Conservation (phyloP, 192 early-diverging fungal species). For the Coemansia reversa region DNA sequence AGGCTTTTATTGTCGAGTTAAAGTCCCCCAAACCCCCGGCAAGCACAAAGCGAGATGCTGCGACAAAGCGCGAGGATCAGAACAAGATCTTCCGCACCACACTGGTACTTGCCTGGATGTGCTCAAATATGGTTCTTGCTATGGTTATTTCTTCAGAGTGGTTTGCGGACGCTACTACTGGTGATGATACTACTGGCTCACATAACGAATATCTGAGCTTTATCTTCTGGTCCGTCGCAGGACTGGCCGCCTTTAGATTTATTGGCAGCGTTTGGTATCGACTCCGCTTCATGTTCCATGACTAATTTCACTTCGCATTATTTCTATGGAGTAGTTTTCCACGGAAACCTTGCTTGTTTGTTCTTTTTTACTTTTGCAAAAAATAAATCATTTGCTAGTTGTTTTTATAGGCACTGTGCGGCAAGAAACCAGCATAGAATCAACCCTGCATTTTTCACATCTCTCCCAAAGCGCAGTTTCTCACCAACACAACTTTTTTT, state of each 20-base stretch:
- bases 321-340: neutral
- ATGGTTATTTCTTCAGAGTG: slow-evolving; percentile 65
- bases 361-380: neutral
- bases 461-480: neutral
- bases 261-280: slow-evolving; percentile 73
- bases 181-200: slow-evolving; percentile 39
- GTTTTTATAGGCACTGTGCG: neutral
- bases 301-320: slow-evolving; percentile 12
- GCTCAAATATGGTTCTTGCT: slow-evolving; percentile 74
- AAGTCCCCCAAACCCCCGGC: slow-evolving; percentile 41
- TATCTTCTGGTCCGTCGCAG: slow-evolving; percentile 85
- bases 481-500: neutral
- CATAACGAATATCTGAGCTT: slow-evolving; percentile 78
- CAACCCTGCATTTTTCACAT: too few relatives aligned
- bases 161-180: slow-evolving; percentile 41
- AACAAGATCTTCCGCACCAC: slow-evolving; percentile 85
- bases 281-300: slow-evolving; percentile 54
- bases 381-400: neutral
- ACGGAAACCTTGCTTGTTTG: neutral
- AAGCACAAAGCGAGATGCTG: slow-evolving; percentile 58
- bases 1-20: slow-evolving; percentile 69
- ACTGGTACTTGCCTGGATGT: slow-evolving; percentile 83
- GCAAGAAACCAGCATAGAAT: too few relatives aligned
- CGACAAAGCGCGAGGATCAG: slow-evolving; percentile 87
- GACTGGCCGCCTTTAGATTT: slow-evolving; percentile 70